Conservation (phyloP, 495 filamentous ascomycete species). For the Penicillium cosmopolitanum region DNA sequence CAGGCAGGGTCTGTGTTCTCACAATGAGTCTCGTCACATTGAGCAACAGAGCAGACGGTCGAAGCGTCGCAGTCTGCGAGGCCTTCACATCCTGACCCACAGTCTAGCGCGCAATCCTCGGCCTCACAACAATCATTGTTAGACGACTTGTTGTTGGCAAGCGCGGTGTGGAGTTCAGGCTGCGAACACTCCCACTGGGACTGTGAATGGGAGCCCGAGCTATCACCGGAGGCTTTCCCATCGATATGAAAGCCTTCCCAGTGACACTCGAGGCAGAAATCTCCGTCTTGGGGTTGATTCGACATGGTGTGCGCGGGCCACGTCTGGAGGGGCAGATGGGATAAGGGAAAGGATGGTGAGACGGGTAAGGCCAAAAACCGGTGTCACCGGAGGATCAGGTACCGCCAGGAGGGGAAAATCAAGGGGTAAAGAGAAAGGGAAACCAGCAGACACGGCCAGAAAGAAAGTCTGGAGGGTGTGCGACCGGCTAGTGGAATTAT, state of each 20-base stretch:
- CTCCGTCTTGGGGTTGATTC: slow-evolving; percentile 36
- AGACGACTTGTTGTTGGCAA: slow-evolving; percentile 32
- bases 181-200: slow-evolving; percentile 40
- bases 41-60: slow-evolving; percentile 42
- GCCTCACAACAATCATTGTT: slow-evolving; percentile 49
- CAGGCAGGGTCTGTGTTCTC: slow-evolving; percentile 41
- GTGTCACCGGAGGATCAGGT: slow-evolving; percentile 1
- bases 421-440: background rate
- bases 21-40: slow-evolving; percentile 39
- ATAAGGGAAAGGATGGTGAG: slow-evolving; percentile 7
- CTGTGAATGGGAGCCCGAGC: slow-evolving; percentile 21
- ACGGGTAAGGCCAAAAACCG: slow-evolving; percentile 6
- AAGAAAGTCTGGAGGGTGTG: slow-evolving; percentile 5
- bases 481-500: slow-evolving; percentile 23
- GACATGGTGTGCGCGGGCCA: slow-evolving; percentile 38
- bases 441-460: background rate
- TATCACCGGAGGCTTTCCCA: slow-evolving; percentile 30
- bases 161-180: slow-evolving; percentile 33
- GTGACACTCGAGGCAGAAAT: slow-evolving; percentile 50
- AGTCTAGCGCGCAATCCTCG: slow-evolving; percentile 47
- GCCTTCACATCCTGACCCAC: slow-evolving; percentile 47
- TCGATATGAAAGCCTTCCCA: slow-evolving; percentile 49
- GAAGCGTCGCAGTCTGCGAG: slow-evolving; percentile 50
- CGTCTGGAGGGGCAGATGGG: slow-evolving; percentile 6
- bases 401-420: background rate